Evolutionary conservation across 768 basidiomycete species (phyloP), one percentile per base, ranked within the genome.

Genomic region (Panaeolus cyanescens): DNA sequence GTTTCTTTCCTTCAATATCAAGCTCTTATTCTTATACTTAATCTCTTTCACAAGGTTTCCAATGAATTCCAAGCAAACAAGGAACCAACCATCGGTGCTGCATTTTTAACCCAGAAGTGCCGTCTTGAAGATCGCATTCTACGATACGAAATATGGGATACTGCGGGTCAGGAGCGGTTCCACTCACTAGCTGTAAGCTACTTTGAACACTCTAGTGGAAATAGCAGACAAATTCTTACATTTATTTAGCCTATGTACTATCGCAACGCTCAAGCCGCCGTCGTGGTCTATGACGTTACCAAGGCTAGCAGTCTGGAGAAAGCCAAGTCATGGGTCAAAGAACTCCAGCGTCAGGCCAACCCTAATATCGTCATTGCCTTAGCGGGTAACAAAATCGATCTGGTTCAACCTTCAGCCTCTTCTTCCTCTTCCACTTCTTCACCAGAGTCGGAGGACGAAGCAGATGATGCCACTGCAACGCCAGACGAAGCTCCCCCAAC

Each of bases 51-150:
- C 37, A 60, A 95, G 93, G 93, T 95, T 57, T 91, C 91, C 73
- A 95, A 99, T 79, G 96, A 99, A 75, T 99, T 99, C 76, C 96
- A 98, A 76, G 88, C 93, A 62, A 98, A 99, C 85, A 99, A 98
- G 76, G 95, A 97, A 70, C 96, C 96, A 9, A 99, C 96, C 25
- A 99, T 99, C 69, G 96, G 96, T 33, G 96, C 96, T 56, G 96
- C 94, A 4, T 96, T 96, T 80, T 75, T 96, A 58, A 96, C 95
- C 15, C 95, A 96, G 83, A 95, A 96, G 75, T 96, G 94, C 70
- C 90, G 93, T 58, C 82, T 96, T 34, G 96, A 99, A 75, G 97
- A 99, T 77, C 91, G 92, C 59, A 90, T 94, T 25, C 79, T 95
- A 64, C 89, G 93, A 59, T 95, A 95, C 76, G 96, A 99, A 80